Evolutionary conservation across 2,329 filamentous ascomycete genomes (phyloP), one percentile per base, ranked within the genome.

Genomic region (Ceratocystis cacaofunesta): DNA sequence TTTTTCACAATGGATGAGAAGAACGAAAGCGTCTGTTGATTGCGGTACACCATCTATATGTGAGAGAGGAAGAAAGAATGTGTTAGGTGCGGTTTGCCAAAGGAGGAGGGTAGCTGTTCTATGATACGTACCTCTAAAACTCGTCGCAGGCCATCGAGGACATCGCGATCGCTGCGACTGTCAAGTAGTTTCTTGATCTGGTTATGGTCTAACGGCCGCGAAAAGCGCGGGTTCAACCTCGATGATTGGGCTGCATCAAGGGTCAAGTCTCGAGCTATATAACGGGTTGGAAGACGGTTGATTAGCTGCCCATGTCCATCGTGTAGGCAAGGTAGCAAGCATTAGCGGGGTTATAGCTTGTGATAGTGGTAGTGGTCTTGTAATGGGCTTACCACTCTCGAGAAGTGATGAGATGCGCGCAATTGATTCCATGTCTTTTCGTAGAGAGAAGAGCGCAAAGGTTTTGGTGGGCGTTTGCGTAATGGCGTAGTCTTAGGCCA

Each of bases 1-100:
- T 97, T 99, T 78, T 99, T 99, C 74, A 99, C 90, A 65, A 99
- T 89, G 28, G 91, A 89, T n/a, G 92, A 95, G 80, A 99, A 99
- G 80, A 92, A 95, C 25, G 89, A 86, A 1, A 95, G 81, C 66
- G 91, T 96, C 70, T 90, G 87, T 74, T 95, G 89, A 71, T 89
- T 85, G 70, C 86, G 85, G 77, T 96, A 97, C 85, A 96, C 95
- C 88, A 97, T 92, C 90, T 96, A 72, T 10, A 52, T 68, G 36
- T 5, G 36, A 41, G 36, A 15, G 10, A 15, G 12, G 41, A n/a
- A 15, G 43, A 19, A 43, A 62, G 28, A 4, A 2, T 15, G 28
- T 32, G 61, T 58, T 63, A 63, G 50, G 30, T 3, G 4, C n/a
- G 22, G 46, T 36, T 19, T 25, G 57, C 30, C 28, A 6, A 22